These are phyloP conservation scores for Lachancea kluyveri DNA, from an alignment of 805 yeast species.

Conservation along the genomic window DNA sequence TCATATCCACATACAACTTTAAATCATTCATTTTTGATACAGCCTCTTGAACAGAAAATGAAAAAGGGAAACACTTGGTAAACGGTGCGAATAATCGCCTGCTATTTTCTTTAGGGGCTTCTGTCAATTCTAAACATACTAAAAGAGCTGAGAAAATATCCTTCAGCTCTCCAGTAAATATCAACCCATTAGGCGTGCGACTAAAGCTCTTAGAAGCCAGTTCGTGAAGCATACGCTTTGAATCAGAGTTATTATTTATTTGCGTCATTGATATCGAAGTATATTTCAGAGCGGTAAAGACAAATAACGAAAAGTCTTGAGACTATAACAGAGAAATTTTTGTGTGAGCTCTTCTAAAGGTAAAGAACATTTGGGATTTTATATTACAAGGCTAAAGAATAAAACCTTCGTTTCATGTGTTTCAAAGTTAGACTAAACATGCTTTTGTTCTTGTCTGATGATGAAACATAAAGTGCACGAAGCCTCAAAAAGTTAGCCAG, in stretches of 20 bases:
- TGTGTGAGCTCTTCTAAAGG: too few species aligned
- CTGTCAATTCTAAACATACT: constrained; percentile 36
- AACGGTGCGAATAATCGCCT: constrained; percentile 25
- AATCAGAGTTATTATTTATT: not conserved
- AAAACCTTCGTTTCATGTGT: too few species aligned
- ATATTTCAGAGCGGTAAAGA: too few species aligned
- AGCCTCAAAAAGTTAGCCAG: constrained; percentile 2
- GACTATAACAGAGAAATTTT: too few species aligned
- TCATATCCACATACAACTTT: constrained; percentile 40
- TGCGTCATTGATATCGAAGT: too few species aligned
- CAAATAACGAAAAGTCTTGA: too few species aligned
- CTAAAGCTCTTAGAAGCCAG: constrained; percentile 39
- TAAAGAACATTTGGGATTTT: too few species aligned
- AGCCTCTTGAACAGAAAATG: constrained; percentile 51
- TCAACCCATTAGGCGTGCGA: constrained; percentile 46
- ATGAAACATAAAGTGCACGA: not conserved
- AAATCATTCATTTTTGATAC: constrained; percentile 44
- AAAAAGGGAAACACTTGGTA: constrained; percentile 38
- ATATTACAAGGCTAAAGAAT: too few species aligned
- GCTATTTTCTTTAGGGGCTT: constrained; percentile 20
- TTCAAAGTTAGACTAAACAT: too few species aligned
- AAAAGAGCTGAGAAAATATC: constrained; percentile 52
- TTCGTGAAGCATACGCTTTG: constrained; percentile 33
- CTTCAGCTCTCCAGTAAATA: constrained; percentile 51
- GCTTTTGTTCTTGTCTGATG: too few species aligned